Base-by-base conservation (phyloP, 2,329 filamentous ascomycete species). In the Pseudogymnoascus sp. region DNA sequence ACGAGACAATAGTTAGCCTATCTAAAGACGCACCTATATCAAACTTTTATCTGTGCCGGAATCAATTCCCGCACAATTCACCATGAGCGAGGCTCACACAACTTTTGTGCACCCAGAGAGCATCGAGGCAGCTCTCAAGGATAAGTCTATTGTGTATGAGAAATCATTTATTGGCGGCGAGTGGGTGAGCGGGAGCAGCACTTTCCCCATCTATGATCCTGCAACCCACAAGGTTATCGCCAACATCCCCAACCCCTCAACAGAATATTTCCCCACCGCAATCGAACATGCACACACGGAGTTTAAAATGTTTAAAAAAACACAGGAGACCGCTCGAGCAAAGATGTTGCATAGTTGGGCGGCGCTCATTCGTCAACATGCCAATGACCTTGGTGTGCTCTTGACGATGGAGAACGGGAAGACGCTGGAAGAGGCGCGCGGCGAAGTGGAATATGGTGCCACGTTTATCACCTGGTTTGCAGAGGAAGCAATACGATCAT, bases 321-420 rank as follows among this genome's bases (percentile, higher is more conserved):
- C 36, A 9, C n/a, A 38, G 36, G 36, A 17, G 36, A 38, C 36
- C 36, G 36, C n/a, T 38, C 36, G 36, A 9, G 36, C 36, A 17
- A 42, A 42, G 17, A 42, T 42, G 38, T 17, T 21, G 2, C 38
- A 42, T 42, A 84, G 84, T 72, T 89, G 86, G 85, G 83, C 89
- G 73, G 73, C 79, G 2, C 77, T 89, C 63, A 87, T 88, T 67
- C 79, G 81, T 7, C 83, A 83, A 62, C 83, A 87, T 67, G 79
- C 77, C 65, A 82, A 86, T 60, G 86, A 89, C 67, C 74, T 89
- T 31, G 85, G 85, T 2, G 80, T 81, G 19, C 84, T 88, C 64
- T 75, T 88, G 2, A 85, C 84, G 0, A 82, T 86, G 67, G 83
- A 83, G 72, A 82, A 80, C 3, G 81, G 81, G 35, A 83, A 83